A percentile compares a stretch with the other conserved stretches of the same genome.
These are phyloP conservation scores for Musa beccarii DNA, from an alignment of 176 grass and related monocot species.

Conservation along the genomic window DNA sequence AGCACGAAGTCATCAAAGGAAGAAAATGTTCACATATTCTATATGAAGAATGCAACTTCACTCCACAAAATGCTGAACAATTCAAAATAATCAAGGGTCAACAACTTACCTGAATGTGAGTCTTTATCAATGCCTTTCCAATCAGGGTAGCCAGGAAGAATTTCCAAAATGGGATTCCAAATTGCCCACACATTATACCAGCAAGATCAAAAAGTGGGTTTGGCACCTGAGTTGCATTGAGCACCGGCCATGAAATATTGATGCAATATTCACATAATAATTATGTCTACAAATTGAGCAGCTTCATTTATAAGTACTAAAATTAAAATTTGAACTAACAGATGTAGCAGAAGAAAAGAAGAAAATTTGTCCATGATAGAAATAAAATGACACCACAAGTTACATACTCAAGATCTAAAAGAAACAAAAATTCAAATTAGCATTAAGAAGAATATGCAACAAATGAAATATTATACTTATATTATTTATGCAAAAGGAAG, in stretches of 20 bases:
- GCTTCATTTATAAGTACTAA: not conserved
- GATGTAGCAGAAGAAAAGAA: not conserved
- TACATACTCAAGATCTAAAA: not conserved
- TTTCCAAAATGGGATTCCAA: slow-evolving; percentile 86
- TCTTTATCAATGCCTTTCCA: slow-evolving; percentile 90
- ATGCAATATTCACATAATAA: not conserved
- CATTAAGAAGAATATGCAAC: not conserved
- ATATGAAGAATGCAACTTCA: not conserved
- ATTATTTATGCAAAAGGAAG: not conserved
- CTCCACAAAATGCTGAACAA: not conserved
- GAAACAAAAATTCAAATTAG: too few relatives aligned
- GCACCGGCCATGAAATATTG: not conserved
- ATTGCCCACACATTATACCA: slow-evolving; percentile 91
- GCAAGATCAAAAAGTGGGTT: slow-evolving; percentile 90
- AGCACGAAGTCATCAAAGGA: not conserved
- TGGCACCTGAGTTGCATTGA: slow-evolving; percentile 43
- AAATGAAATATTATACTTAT: not conserved
- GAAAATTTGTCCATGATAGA: too few relatives aligned
- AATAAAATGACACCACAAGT: not conserved
- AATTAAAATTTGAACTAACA: not conserved
- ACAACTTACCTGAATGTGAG: slow-evolving; percentile 66
- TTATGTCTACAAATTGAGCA: not conserved
- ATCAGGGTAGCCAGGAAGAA: slow-evolving; percentile 95
- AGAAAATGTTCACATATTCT: not conserved
- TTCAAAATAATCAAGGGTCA: not conserved